Conservation (phyloP, 768 basidiomycete species). For the Lactarius hengduanensis region DNA sequence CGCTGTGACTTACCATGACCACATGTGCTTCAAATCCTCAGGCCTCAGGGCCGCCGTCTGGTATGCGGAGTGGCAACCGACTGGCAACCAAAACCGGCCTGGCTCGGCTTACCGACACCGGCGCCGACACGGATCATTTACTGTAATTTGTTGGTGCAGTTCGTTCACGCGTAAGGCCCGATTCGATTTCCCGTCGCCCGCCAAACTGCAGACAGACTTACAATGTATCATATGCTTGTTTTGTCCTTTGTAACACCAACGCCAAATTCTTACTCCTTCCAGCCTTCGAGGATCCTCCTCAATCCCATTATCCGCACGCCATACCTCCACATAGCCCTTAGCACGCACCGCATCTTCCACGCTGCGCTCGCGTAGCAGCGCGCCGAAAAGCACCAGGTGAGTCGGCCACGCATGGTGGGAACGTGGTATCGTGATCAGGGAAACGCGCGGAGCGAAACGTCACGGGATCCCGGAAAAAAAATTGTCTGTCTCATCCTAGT, state of each 20-base stretch:
- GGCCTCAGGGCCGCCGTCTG: too few relatives aligned
- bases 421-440: conserved; percentile 52
- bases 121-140: too few relatives aligned
- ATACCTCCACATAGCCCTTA: conserved; percentile 63
- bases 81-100: too few relatives aligned
- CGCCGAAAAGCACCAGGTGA: conserved; percentile 81
- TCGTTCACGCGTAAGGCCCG: too few relatives aligned
- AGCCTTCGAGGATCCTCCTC: conserved; percentile 71
- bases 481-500: conserved; percentile 73
- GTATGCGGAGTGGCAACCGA: too few relatives aligned
- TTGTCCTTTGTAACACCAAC: neutral
- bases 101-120: too few relatives aligned
- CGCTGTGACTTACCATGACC: too few relatives aligned
- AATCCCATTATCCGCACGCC: conserved; percentile 63
- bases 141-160: too few relatives aligned
- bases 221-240: neutral
- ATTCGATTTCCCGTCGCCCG: too few relatives aligned
- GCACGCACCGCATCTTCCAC: conserved; percentile 47
- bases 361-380: conserved; percentile 54
- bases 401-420: conserved; percentile 81
- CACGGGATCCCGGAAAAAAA: conserved; percentile 75
- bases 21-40: too few relatives aligned
- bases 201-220: neutral
- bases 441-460: conserved; percentile 67
- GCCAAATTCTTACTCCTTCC: conserved; percentile 74